A percentile compares a stretch with the other conserved stretches of the same genome.
Evolutionary conservation across 495 filamentous ascomycete species (phyloP).

Genomic region (Podospora fimiseda): DNA sequence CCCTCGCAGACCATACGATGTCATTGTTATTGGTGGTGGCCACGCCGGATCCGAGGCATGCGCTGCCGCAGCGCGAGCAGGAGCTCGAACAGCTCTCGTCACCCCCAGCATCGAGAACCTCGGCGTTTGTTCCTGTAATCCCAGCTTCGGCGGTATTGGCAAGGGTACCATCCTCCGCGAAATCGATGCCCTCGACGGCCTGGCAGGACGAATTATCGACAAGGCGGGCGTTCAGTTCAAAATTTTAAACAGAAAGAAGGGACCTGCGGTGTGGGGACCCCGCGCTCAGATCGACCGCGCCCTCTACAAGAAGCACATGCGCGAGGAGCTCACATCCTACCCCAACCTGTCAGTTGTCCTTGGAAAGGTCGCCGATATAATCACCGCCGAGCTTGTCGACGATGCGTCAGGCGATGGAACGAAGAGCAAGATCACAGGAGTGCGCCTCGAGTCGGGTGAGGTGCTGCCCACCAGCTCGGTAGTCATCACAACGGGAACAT

Average conservation of each 20-base stretch:
- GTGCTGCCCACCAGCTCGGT: slow-evolving; percentile 73
- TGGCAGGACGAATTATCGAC: slow-evolving; percentile 84
- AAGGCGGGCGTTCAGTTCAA: slow-evolving; percentile 91
- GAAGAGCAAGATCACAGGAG: slow-evolving; percentile 73
- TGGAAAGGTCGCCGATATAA: slow-evolving; percentile 88
- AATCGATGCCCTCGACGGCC: slow-evolving; percentile 89
- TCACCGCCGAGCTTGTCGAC: slow-evolving; percentile 52
- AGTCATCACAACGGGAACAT: slow-evolving; percentile 93
- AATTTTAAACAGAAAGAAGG: slow-evolving; percentile 80
- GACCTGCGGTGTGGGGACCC: slow-evolving; percentile 94
- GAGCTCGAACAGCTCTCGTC: slow-evolving; percentile 82
- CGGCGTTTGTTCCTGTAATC: slow-evolving; percentile 95
- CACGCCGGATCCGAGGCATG: slow-evolving; percentile 94
- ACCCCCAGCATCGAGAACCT: slow-evolving; percentile 85
- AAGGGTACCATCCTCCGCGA: slow-evolving; percentile 96
- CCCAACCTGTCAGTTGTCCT: slow-evolving; percentile 71
- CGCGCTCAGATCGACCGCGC: slow-evolving; percentile 92
- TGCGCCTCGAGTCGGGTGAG: slow-evolving; percentile 84
- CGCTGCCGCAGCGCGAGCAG: slow-evolving; percentile 84
- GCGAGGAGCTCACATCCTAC: slow-evolving; percentile 72
- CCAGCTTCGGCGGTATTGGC: slow-evolving; percentile 95
- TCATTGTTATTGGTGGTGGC: slow-evolving; percentile 90
- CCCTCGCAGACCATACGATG: slow-evolving; percentile 68
- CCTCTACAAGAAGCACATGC: slow-evolving; percentile 88
- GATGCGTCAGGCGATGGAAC: slow-evolving; percentile 37